These are phyloP conservation scores for Davidsoniella australis DNA, from an alignment of 2,329 filamentous ascomycete species.

Conservation along the genomic window DNA sequence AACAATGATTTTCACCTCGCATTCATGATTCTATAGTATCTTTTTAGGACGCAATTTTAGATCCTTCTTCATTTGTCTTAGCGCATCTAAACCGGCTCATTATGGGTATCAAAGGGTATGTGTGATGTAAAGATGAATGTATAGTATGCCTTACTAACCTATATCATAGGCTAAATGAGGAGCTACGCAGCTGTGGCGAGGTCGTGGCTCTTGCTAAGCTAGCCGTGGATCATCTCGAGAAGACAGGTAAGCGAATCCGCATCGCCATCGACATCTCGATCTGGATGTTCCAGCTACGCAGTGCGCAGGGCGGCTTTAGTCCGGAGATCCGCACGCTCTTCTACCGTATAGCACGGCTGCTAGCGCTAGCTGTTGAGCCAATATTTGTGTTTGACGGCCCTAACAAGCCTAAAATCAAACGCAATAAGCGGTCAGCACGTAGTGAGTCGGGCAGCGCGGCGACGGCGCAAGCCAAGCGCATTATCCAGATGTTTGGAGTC, in stretches of 20 bases:
- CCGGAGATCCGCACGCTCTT: conserved; percentile 84
- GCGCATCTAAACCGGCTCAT: background rate
- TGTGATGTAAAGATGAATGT: conserved; percentile 10
- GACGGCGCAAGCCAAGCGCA: conserved; percentile 60
- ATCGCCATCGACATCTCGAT: conserved; percentile 91
- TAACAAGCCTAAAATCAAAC: conserved; percentile 72
- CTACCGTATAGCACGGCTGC: conserved; percentile 67
- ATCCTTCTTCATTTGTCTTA: background rate
- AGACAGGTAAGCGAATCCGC: conserved; percentile 54
- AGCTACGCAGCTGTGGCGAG: conserved; percentile 61
- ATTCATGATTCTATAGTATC: too few species aligned
- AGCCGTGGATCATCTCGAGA: conserved; percentile 58
- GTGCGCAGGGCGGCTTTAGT: conserved; percentile 69
- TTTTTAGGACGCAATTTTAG: background rate
- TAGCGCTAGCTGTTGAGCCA: conserved; percentile 63
- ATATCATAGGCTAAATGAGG: conserved; percentile 59
- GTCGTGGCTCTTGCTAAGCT: conserved; percentile 70
- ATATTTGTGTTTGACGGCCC: conserved; percentile 84
- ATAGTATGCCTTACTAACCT: conserved; percentile 8
- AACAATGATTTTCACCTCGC: too few species aligned
- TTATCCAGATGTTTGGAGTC: conserved; percentile 76
- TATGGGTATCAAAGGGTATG: conserved; percentile 53
- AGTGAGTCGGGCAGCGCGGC: conserved; percentile 45
- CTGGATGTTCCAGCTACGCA: conserved; percentile 90
- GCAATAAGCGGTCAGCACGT: conserved; percentile 57